These are phyloP conservation scores for Kentomonas sorsogonicus DNA, from an alignment of 208 protist species.

Conservation along the genomic window DNA sequence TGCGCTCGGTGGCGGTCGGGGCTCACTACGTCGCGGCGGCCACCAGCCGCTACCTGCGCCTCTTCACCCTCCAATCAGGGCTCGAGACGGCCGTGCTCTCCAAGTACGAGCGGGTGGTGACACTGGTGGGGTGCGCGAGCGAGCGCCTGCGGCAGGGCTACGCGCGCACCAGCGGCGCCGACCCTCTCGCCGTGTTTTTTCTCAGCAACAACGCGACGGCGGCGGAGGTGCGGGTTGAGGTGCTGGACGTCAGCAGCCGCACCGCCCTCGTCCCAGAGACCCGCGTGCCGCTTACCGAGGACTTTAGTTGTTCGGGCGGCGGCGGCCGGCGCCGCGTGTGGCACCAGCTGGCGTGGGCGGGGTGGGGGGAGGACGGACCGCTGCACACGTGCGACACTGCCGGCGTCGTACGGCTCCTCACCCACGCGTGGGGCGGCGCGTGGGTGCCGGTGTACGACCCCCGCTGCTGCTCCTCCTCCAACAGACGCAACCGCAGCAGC, in stretches of 20 bases:
- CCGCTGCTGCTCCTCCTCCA: too few relatives aligned
- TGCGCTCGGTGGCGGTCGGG: conserved; percentile 71
- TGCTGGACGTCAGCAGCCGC: conserved; percentile 68
- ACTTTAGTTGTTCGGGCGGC: conserved; percentile 34
- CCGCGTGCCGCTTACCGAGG: conserved; percentile 51
- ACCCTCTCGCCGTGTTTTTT: conserved; percentile 67
- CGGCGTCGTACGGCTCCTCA: conserved; percentile 78
- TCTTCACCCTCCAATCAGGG: conserved; percentile 80
- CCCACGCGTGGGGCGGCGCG: conserved; percentile 63
- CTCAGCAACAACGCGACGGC: conserved; percentile 29
- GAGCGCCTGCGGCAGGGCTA: too few relatives aligned
- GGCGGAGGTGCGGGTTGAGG: conserved; percentile 54
- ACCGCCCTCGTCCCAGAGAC: conserved; percentile 29
- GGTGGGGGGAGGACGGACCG: conserved; percentile 83
- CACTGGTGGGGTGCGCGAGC: conserved; percentile 75
- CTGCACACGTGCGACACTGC: conserved; percentile 78
- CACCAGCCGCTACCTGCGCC: conserved; percentile 69
- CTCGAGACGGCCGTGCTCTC: conserved; percentile 78
- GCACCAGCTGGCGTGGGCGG: conserved; percentile 85
- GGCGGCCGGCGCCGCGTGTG: too few relatives aligned
- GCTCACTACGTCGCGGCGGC: conserved; percentile 70
- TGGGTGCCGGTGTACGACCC: conserved; percentile 85
- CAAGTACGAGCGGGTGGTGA: conserved; percentile 69
- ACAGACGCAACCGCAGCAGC: conserved; percentile 20
- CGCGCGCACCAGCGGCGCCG: conserved; percentile 45